Evolutionary conservation across 495 filamentous ascomycete genomes (phyloP).

Genomic region (Oidiodendron maius): DNA sequence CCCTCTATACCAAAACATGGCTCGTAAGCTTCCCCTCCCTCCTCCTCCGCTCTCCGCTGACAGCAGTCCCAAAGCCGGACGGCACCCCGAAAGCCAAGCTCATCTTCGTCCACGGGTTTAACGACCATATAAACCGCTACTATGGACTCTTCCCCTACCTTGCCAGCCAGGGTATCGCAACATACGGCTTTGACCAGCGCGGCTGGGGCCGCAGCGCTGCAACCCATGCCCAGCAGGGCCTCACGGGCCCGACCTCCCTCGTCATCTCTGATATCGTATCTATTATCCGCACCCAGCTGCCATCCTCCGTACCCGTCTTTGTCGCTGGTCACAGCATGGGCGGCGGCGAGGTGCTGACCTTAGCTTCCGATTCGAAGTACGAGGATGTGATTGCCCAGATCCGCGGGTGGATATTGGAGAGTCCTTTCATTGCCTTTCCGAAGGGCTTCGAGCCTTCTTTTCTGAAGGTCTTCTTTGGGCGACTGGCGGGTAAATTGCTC

Average conservation of each 20-base stretch:
- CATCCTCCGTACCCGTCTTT: conserved; percentile 56
- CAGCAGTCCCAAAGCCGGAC: conserved; percentile 7
- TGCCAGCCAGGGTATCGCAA: conserved; percentile 64
- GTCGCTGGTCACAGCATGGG: conserved; percentile 88
- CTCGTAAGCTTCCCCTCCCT: conserved; percentile 43
- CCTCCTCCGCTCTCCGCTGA: not conserved
- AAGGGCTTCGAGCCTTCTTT: conserved; percentile 50
- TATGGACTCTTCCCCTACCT: conserved; percentile 61
- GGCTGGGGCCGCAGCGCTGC: conserved; percentile 52
- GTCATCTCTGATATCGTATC: conserved; percentile 74
- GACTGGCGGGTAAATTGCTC: conserved; percentile 56
- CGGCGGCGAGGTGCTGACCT: conserved; percentile 60
- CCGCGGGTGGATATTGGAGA: conserved; percentile 61
- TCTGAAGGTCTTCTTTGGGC: conserved; percentile 52
- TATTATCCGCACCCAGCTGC: conserved; percentile 47
- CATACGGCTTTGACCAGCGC: conserved; percentile 75
- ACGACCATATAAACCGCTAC: conserved; percentile 77
- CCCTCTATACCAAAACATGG: conserved; percentile 83
- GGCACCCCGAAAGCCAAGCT: conserved; percentile 50
- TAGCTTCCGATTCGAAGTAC: conserved; percentile 36
- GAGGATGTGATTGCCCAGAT: conserved; percentile 38
- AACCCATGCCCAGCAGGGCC: conserved; percentile 49
- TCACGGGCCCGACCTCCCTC: conserved; percentile 61
- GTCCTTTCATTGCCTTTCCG: conserved; percentile 65
- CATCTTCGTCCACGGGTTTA: conserved; percentile 81